These are phyloP conservation scores for Cladosporium sp. DNA, from an alignment of 2,329 filamentous ascomycete species.

Conservation along the genomic window DNA sequence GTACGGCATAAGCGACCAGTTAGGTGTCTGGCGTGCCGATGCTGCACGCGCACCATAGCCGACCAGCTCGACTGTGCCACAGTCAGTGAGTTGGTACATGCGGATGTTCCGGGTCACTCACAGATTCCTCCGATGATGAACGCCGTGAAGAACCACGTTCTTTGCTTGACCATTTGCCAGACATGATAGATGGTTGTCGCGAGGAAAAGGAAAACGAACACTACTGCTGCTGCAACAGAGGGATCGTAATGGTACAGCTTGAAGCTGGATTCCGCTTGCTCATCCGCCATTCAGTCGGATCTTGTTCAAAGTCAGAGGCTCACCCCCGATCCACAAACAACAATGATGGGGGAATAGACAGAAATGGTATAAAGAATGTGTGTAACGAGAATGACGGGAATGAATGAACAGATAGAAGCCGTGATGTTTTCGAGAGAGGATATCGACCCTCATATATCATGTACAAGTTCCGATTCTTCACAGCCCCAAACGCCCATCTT, in stretches of 20 bases:
- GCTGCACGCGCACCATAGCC: neutral
- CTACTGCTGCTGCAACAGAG: neutral
- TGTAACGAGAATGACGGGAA: neutral
- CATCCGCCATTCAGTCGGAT: neutral
- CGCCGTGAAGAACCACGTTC: conserved; percentile 52
- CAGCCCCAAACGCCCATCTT: neutral
- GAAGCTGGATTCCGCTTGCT: neutral
- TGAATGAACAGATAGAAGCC: neutral
- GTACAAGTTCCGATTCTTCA: neutral
- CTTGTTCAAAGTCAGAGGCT: neutral
- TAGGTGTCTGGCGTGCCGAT: neutral
- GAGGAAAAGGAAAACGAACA: neutral
- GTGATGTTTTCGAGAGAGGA: neutral
- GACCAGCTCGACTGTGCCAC: neutral
- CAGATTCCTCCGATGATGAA: conserved; percentile 43
- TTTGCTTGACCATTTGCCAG: conserved; percentile 42
- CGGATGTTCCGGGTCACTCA: neutral
- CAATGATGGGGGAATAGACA: neutral
- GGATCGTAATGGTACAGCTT: conserved; percentile 8
- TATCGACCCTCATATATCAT: neutral
- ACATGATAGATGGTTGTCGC: neutral
- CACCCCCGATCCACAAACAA: neutral
- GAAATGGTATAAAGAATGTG: neutral
- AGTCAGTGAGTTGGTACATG: neutral
- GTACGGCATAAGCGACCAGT: conserved; percentile 21